Percentiles rank a stretch among this genome's conserved stretches.
phyloP scores from a whole-genome alignment of 495 filamentous ascomycete species.

The Daldinia concentrica region DNA sequence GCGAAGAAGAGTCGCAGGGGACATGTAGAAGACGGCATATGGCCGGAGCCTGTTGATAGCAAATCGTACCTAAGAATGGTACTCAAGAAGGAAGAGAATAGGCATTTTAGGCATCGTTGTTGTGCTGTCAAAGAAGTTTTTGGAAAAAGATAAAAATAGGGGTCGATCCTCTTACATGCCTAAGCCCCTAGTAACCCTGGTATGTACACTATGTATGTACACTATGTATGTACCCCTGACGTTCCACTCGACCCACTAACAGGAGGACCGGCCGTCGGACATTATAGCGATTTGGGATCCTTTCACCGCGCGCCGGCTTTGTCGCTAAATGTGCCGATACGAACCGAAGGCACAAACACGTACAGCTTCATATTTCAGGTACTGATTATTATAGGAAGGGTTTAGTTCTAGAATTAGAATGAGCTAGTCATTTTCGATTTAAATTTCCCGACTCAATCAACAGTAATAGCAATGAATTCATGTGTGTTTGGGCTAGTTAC shows the following conservation, averaged over 20 bases:
- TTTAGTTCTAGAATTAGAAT: no score
- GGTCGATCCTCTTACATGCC: constrained; percentile 4
- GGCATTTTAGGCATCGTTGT: constrained; percentile 23
- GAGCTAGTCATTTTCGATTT: no score
- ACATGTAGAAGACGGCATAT: constrained; percentile 58
- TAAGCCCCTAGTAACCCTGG: not conserved
- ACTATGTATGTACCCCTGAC: constrained; percentile 12
- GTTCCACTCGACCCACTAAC: constrained; percentile 13
- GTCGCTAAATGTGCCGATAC: constrained; percentile 20
- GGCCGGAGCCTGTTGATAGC: constrained; percentile 38
- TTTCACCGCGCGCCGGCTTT: not conserved
- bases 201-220: no score
- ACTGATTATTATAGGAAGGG: no score
- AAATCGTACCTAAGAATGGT: constrained; percentile 25
- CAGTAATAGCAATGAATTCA: not conserved
- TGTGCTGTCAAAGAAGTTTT: constrained; percentile 1
- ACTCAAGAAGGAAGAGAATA: constrained; percentile 19
- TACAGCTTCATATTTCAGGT: not conserved
- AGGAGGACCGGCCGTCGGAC: constrained; percentile 1
- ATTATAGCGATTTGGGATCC: constrained; percentile 6
- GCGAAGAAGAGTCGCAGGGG: constrained; percentile 66
- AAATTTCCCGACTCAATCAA: not conserved
- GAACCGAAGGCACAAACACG: not conserved
- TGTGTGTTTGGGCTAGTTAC: not conserved
- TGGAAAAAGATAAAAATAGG: constrained; percentile 20